Percentiles rank a stretch among this genome's conserved stretches.
phyloP scores from a whole-genome alignment of 2,329 filamentous ascomycete genomes.

The Talaromyces sp. region DNA sequence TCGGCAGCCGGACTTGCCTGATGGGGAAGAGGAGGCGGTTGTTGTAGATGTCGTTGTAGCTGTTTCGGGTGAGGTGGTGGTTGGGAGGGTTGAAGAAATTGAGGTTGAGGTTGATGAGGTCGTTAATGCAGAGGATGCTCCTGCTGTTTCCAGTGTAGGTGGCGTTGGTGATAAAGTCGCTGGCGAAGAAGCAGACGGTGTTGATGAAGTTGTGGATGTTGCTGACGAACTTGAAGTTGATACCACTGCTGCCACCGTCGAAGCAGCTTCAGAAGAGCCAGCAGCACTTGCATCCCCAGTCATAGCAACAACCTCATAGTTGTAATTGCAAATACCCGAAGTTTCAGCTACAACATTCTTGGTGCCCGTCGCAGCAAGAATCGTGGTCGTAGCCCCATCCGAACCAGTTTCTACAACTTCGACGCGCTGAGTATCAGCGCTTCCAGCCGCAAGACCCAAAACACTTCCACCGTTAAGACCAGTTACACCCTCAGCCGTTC shows the following conservation, averaged over 20 bases:
- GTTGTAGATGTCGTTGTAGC: too few species aligned
- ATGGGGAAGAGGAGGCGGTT: neutral
- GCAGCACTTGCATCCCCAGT: neutral
- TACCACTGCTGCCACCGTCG: neutral
- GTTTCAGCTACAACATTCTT: conserved; percentile 16
- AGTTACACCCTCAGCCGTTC: neutral
- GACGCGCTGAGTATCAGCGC: conserved; percentile 14
- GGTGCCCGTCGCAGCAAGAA: conserved; percentile 12
- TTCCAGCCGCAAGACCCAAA: conserved; percentile 15
- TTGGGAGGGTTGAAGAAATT: neutral
- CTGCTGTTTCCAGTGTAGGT: neutral
- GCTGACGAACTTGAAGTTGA: neutral
- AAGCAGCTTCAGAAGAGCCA: neutral
- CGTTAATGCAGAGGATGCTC: neutral
- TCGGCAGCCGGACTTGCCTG: neutral
- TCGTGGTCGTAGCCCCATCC: neutral
- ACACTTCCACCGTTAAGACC: conserved; percentile 15
- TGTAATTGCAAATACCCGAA: conserved; percentile 17
- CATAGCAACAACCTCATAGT: conserved; percentile 18
- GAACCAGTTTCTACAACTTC: conserved; percentile 13
- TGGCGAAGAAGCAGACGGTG: neutral
- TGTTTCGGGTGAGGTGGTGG: too few species aligned
- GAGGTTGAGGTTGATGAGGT: neutral
- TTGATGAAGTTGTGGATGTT: neutral
- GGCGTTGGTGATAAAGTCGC: neutral